A percentile compares a stretch with the other conserved stretches of the same genome.
Conservation (phyloP, 208 protist genomes). For the Crithidia mellificae region DNA sequence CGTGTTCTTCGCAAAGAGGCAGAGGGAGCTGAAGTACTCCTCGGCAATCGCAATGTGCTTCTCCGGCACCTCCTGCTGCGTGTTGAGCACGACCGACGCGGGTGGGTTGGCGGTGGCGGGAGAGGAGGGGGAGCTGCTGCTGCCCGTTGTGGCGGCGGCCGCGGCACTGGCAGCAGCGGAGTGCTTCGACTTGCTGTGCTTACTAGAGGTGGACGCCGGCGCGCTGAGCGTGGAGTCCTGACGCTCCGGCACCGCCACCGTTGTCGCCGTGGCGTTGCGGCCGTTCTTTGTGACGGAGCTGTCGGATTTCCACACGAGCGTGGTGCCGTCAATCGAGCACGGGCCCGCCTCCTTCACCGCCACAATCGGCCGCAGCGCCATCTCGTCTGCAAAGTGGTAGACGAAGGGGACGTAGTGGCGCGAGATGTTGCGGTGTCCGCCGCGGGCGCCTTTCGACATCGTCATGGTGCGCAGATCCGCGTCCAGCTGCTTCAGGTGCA, state of each 20-base stretch:
- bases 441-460: slow-evolving; percentile 44
- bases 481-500: slow-evolving; percentile 52
- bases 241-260: slow-evolving; percentile 4
- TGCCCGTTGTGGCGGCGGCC: no score
- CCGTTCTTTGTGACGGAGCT: slow-evolving; percentile 9
- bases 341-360: slow-evolving; percentile 60
- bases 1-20: slow-evolving; percentile 57
- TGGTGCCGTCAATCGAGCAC: slow-evolving; percentile 33
- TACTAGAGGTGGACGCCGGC: slow-evolving; percentile 14
- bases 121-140: neutral
- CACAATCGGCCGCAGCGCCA: slow-evolving; percentile 45
- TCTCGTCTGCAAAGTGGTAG: slow-evolving; percentile 80
- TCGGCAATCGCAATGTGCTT: slow-evolving; percentile 65
- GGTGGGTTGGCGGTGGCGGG: neutral
- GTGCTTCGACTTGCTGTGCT: slow-evolving; percentile 14
- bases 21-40: slow-evolving; percentile 70
- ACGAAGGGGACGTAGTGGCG: slow-evolving; percentile 80
- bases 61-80: slow-evolving; percentile 34
- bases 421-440: slow-evolving; percentile 62
- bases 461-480: slow-evolving; percentile 80
- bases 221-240: slow-evolving; percentile 16
- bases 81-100: slow-evolving; percentile 46
- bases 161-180: neutral
- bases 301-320: slow-evolving; percentile 17
- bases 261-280: neutral